A percentile compares a stretch with the other conserved stretches of the same genome.
These are phyloP conservation scores for Mycena leptocephala DNA, from an alignment of 768 basidiomycete species.

Conservation along the genomic window DNA sequence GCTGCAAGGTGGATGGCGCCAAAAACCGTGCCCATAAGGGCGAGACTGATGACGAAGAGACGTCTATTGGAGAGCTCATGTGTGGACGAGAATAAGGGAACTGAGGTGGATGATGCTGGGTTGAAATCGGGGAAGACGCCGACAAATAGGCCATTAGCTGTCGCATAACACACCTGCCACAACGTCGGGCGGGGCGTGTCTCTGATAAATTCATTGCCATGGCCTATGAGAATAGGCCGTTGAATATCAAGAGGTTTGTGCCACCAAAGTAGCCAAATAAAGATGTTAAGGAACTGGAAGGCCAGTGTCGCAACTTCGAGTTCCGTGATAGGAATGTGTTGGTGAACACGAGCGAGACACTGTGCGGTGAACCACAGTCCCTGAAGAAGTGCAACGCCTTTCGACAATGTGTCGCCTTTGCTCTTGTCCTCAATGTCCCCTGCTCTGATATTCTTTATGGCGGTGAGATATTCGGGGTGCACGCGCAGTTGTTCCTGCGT, in stretches of 20 bases:
- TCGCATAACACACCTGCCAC: too few relatives aligned
- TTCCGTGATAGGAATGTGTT: slow-evolving; percentile 48
- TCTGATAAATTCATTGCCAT: not conserved
- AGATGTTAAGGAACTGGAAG: slow-evolving; percentile 47
- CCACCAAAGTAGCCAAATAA: slow-evolving; percentile 55
- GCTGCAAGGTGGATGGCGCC: not conserved
- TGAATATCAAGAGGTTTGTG: slow-evolving; percentile 55
- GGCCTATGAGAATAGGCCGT: slow-evolving; percentile 34
- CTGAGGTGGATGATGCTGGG: not conserved
- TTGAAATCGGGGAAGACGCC: not conserved
- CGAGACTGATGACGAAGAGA: too few relatives aligned
- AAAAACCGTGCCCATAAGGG: not conserved
- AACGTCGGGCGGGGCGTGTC: too few relatives aligned
- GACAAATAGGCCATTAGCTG: too few relatives aligned
- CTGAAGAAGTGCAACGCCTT: slow-evolving; percentile 51
- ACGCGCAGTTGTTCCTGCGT: not conserved
- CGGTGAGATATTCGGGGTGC: not conserved
- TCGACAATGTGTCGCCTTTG: slow-evolving; percentile 54
- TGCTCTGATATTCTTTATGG: slow-evolving; percentile 7
- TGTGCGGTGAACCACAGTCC: slow-evolving; percentile 53
- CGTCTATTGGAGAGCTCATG: too few relatives aligned
- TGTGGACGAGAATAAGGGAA: not conserved
- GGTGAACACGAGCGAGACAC: slow-evolving; percentile 41
- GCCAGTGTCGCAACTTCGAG: slow-evolving; percentile 56
- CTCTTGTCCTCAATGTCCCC: too few relatives aligned